Base-by-base conservation (phyloP, 306 rosid genomes). In the Quercus wislizeni region DNA sequence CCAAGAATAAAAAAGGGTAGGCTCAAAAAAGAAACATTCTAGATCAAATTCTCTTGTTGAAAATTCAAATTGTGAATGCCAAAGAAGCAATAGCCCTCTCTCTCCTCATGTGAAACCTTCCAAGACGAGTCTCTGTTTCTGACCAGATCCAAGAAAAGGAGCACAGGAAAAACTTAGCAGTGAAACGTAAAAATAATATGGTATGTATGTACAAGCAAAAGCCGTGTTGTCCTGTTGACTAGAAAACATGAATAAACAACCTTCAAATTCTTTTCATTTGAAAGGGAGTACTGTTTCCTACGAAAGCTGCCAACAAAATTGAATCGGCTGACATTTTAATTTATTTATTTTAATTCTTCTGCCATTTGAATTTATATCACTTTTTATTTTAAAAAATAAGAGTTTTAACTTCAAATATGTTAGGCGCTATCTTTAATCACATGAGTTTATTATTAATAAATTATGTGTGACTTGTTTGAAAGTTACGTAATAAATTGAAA, bases 141-240 rank as follows among this genome's bases (percentile, higher is more conserved):
- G 89, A 86, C 81, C 88, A 84, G 93, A 92, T 91, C 92, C 87
- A 77, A 20, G 70, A 70, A 79, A 86, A 74, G 73, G 75, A 82
- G 82, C 85, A 76, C 23, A 79, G 12, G 46, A 41, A 75, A 43
- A 74, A 52, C 61, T 46, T 28, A 58, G 83, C 38, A 74, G 55
- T 31, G 68, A 51, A 46, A 80, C 17, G 54, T 49, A 49, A 49
- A 10, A 49, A 49, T 3, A 49, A 49, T 3, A 49, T 2, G 54
- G 4, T 12, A 49, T 12, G 55, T 9, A 20, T 55, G 27, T 33
- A 63, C 23, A 70, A 62, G n/a, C 79, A 76, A 54, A 59, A 23
- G 80, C 35, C 75, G 70, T 80, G 84, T 49, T 79, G 85, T 41
- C 46, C 46, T 41, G 46, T 73, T 81, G 85, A 84, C 82, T 73